These are phyloP conservation scores for Suillus ampliporus DNA, from an alignment of 768 basidiomycete genomes.

Conservation along the genomic window DNA sequence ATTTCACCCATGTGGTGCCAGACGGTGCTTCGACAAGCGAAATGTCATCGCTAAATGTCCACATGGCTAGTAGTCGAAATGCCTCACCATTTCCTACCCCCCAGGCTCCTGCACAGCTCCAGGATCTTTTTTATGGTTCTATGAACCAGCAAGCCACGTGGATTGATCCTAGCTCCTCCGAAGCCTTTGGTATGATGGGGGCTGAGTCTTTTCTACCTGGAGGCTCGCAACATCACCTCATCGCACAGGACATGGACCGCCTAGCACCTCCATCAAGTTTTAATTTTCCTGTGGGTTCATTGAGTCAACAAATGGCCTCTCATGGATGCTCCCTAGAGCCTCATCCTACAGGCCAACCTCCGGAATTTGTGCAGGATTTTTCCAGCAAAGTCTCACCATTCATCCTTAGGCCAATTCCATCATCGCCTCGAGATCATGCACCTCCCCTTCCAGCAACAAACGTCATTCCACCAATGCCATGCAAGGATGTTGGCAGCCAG, in stretches of 20 bases:
- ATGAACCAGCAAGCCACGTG: not conserved
- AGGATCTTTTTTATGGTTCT: not conserved
- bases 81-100: not conserved
- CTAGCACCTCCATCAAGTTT: too few relatives aligned
- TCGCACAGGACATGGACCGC: too few relatives aligned
- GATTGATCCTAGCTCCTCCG: not conserved
- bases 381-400: too few relatives aligned
- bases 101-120: not conserved
- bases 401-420: not conserved
- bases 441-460: not conserved
- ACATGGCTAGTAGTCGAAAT: not conserved
- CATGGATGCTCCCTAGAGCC: not conserved
- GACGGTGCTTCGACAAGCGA: not conserved
- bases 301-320: not conserved
- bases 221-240: too few relatives aligned
- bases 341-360: too few relatives aligned
- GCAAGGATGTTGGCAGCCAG: too few relatives aligned
- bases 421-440: not conserved
- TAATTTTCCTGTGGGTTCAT: not conserved
- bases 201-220: not conserved
- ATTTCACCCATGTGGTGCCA: not conserved
- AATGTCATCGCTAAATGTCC: not conserved
- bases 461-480: not conserved
- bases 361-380: not conserved
- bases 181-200: not conserved